Evolutionary conservation across 768 basidiomycete genomes (phyloP), one percentile per base, ranked within the genome.

Genomic region (Mycena epipterygia): DNA sequence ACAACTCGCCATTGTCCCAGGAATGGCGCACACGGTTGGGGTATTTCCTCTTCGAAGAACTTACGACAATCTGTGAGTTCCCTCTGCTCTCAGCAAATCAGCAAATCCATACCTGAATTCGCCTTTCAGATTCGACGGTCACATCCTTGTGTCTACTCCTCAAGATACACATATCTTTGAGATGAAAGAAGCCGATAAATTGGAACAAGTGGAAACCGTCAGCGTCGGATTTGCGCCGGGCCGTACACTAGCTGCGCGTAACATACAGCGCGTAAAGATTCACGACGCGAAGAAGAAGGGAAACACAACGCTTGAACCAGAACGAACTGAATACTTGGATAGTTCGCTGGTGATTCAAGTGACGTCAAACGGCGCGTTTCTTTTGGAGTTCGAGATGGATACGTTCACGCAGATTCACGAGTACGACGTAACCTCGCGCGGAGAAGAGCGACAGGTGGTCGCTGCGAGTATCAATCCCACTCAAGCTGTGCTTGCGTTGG

Each of bases 321-420:
- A 51, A 27, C 25, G 73, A 46, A 71, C 71, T 1, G 75, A 64
- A n/a, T 86, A 87, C 63, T 60, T 74, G 51, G 81, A 88, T 57
- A 90, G 91, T 0, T 77, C 85, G n/a, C 79, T 89, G 6, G 84
- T 92, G 11, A 86, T 95, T 0, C 96, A 97, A 79, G 91, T 96
- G 19, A 93, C 93, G 2, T 80, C 87, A 6, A 82, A 81, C 21
- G 88, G 86, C 7, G 86, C 90, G 7, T 77, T 82, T 25, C 79
- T 94, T 25, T 77, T 93, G 6, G 87, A 92, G 71, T 89, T 86
- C 75, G 88, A 94, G 71, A 41, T 78, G 1, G 75, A 75, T 7
- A 73, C 80, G n/a, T 90, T 87, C 76, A 76, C 74, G 13, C 81
- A 81, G 39, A 73, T 85, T 42, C 79, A 82, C 60, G 67, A 79